Evolutionary conservation across 179 eudicot genomes (phyloP).

Genomic region (Silene noctiflora): DNA sequence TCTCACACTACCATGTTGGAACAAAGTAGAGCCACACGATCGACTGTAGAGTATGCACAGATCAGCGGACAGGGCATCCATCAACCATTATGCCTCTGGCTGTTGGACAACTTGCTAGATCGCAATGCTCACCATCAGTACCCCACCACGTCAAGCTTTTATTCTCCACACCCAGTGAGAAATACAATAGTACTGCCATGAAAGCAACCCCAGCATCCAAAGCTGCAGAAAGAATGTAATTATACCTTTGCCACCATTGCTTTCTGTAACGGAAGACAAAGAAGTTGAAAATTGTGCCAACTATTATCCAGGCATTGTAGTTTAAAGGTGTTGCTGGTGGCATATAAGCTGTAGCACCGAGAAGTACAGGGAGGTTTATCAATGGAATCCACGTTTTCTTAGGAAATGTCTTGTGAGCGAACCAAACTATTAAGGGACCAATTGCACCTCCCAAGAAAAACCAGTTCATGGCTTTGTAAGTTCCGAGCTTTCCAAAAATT

Average conservation of each 20-base stretch:
- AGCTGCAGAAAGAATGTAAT: constrained; percentile 87
- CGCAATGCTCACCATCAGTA: constrained; percentile 74
- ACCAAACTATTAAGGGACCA: constrained; percentile 79
- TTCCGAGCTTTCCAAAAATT: constrained; percentile 71
- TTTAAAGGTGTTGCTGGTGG: constrained; percentile 85
- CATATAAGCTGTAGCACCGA: constrained; percentile 86
- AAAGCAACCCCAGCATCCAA: constrained; percentile 96
- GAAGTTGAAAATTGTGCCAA: constrained; percentile 85
- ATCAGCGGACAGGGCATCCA: constrained; percentile 57
- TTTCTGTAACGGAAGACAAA: constrained; percentile 74
- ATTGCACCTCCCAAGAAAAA: constrained; percentile 75
- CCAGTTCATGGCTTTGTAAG: constrained; percentile 76
- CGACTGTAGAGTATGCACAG: not conserved
- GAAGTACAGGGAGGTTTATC: constrained; percentile 85
- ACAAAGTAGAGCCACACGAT: not conserved
- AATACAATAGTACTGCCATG: constrained; percentile 83
- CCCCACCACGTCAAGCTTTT: constrained; percentile 82
- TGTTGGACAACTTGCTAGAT: constrained; percentile 76
- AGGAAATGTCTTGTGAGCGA: constrained; percentile 74
- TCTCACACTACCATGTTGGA: constrained; percentile 8
- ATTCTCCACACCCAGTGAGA: constrained; percentile 59
- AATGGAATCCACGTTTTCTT: constrained; percentile 77
- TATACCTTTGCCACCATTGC: constrained; percentile 96
- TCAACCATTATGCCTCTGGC: constrained; percentile 70
- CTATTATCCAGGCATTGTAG: constrained; percentile 77